Conservation (phyloP, 371 early-diverging fungal genomes). For the Apophysomyces sp. region DNA sequence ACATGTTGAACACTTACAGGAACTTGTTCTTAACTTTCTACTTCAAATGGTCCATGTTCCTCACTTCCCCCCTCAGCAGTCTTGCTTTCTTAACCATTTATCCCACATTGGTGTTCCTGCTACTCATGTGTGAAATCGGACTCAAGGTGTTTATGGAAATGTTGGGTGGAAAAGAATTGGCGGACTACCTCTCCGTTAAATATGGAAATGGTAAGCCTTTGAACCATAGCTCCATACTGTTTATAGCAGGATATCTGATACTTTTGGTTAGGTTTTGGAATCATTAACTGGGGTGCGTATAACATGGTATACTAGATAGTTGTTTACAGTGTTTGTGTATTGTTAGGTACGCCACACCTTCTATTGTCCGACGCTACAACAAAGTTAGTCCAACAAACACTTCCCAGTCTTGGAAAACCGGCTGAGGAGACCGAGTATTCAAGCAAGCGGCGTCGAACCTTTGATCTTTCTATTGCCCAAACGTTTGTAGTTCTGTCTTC, state of each 20-base stretch:
- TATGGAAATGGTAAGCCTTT: constrained; percentile 20
- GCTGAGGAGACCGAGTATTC: constrained; percentile 2
- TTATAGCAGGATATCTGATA: too few relatives aligned
- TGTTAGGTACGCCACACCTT: constrained; percentile 21
- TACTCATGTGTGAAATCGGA: constrained; percentile 26
- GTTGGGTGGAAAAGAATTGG: constrained; percentile 24
- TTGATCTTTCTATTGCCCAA: constrained; percentile 36
- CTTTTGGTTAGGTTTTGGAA: constrained; percentile 19
- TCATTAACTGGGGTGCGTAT: constrained; percentile 40
- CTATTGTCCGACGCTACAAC: constrained; percentile 16
- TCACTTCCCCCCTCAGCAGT: constrained; percentile 32
- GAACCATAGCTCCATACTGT: too few relatives aligned
- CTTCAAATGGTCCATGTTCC: constrained; percentile 27
- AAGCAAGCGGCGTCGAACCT: constrained; percentile 19
- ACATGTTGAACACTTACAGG: not conserved
- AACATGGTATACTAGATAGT: not conserved
- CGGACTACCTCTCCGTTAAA: constrained; percentile 15
- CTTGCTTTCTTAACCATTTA: constrained; percentile 21
- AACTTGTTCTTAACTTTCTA: constrained; percentile 25
- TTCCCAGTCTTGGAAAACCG: constrained; percentile 19
- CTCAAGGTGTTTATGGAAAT: constrained; percentile 32
- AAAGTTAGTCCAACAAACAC: constrained; percentile 13
- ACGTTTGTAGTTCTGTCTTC: constrained; percentile 22
- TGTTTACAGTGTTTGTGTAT: not conserved
- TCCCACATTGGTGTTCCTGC: constrained; percentile 17